Conservation (phyloP, 2,329 filamentous ascomycete genomes). For the Alternaria ethzedia region DNA sequence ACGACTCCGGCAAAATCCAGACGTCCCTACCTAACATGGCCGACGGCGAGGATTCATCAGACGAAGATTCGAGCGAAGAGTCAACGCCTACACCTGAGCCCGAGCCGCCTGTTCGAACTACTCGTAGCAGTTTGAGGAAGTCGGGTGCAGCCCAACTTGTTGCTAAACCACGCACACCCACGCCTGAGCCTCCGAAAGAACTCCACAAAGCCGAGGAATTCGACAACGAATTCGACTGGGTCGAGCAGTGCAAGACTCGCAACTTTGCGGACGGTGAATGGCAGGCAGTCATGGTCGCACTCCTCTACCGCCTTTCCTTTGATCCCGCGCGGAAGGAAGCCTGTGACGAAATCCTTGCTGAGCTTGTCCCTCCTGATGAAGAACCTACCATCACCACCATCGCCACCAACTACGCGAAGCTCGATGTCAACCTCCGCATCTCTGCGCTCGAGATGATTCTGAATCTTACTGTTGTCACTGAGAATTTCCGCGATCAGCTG, state of each 20-base stretch:
- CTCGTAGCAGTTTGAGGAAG: conserved; percentile 84
- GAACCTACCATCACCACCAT: conserved; percentile 80
- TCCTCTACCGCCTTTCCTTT: conserved; percentile 84
- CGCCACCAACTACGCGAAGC: conserved; percentile 70
- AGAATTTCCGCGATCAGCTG: conserved; percentile 84
- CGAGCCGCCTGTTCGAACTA: conserved; percentile 79
- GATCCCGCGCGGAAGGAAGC: conserved; percentile 70
- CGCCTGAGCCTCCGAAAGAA: conserved; percentile 44
- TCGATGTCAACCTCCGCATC: conserved; percentile 84
- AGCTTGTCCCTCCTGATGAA: conserved; percentile 79
- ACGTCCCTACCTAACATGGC: conserved; percentile 76
- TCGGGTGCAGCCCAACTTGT: conserved; percentile 69
- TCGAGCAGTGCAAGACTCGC: conserved; percentile 80
- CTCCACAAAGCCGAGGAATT: conserved; percentile 76
- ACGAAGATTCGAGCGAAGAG: conserved; percentile 60
- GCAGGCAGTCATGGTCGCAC: conserved; percentile 86
- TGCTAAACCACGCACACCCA: conserved; percentile 46
- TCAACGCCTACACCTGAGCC: conserved; percentile 64
- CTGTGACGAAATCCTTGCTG: conserved; percentile 79
- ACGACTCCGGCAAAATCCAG: conserved; percentile 78
- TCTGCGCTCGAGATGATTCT: conserved; percentile 83
- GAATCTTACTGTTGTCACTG: conserved; percentile 84
- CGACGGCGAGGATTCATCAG: conserved; percentile 43
- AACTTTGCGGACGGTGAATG: conserved; percentile 89
- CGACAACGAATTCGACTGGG: conserved; percentile 78